phyloP scores from a whole-genome alignment of 1,139 yeast species.

The Kluyveromyces sp. region DNA sequence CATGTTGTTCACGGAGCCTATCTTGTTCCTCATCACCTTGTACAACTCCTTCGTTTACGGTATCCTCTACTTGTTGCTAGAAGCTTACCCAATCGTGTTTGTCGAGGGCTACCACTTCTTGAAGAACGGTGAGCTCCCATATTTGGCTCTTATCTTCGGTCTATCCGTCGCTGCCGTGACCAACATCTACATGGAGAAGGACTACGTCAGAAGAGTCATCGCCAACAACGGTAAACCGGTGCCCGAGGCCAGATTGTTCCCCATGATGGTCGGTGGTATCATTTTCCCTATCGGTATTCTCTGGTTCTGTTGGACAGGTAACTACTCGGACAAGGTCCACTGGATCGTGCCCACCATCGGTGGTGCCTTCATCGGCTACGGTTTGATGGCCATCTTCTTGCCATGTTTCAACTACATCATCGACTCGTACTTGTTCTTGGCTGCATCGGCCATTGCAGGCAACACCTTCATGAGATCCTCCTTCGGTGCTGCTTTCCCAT shows the following conservation, averaged over 20 bases:
- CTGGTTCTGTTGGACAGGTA: slow-evolving; percentile 85
- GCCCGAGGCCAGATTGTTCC: slow-evolving; percentile 74
- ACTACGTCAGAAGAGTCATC: slow-evolving; percentile 37
- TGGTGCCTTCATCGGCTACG: slow-evolving; percentile 66
- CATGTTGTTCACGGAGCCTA: slow-evolving; percentile 69
- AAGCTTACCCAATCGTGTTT: slow-evolving; percentile 75
- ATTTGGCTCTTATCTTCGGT: slow-evolving; percentile 56
- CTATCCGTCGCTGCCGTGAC: slow-evolving; percentile 49
- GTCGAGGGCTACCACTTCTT: slow-evolving; percentile 49
- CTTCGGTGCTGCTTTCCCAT: slow-evolving; percentile 71
- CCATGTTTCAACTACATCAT: slow-evolving; percentile 75
- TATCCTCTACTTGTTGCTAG: slow-evolving; percentile 65
- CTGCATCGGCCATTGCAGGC: slow-evolving; percentile 89
- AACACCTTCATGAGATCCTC: slow-evolving; percentile 68
- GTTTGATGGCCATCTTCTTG: slow-evolving; percentile 67
- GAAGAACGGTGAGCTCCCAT: slow-evolving; percentile 47
- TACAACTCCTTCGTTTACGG: slow-evolving; percentile 85
- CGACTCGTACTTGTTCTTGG: slow-evolving; percentile 69
- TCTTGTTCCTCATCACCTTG: slow-evolving; percentile 56
- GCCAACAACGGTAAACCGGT: slow-evolving; percentile 52
- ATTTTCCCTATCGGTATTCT: slow-evolving; percentile 69
- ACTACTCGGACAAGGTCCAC: slow-evolving; percentile 56
- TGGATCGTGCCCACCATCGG: slow-evolving; percentile 85
- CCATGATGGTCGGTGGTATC: slow-evolving; percentile 65
- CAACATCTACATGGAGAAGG: slow-evolving; percentile 35